Evolutionary conservation across 345 rosid genomes (phyloP).

Genomic region (Aurinia saxatilis): DNA sequence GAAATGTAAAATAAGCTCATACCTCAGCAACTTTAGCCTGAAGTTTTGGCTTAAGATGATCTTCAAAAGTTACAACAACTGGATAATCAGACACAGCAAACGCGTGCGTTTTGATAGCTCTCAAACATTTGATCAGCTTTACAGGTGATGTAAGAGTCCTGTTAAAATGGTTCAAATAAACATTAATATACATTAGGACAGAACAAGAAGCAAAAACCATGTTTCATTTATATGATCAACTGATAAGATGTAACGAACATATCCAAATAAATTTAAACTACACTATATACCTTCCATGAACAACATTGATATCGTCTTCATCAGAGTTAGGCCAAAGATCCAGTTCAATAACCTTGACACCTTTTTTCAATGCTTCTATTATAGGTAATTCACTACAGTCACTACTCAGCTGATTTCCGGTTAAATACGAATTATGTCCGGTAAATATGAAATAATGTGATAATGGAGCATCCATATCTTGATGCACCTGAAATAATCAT

Average conservation of each 20-base stretch:
- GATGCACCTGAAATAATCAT: constrained; percentile 46
- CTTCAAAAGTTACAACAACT: constrained; percentile 89
- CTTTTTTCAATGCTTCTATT: constrained; percentile 56
- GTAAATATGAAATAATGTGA: constrained; percentile 87
- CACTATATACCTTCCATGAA: constrained; percentile 76
- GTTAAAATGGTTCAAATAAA: not conserved
- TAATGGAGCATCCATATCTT: constrained; percentile 82
- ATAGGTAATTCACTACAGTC: constrained; percentile 92
- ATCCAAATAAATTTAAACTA: too few relatives aligned
- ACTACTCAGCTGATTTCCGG: constrained; percentile 94
- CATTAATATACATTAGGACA: too few relatives aligned
- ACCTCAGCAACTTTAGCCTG: constrained; percentile 89
- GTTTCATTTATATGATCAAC: too few relatives aligned
- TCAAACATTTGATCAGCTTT: constrained; percentile 59
- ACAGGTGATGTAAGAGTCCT: constrained; percentile 93
- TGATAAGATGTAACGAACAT: too few relatives aligned
- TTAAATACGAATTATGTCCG: constrained; percentile 88
- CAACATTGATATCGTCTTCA: constrained; percentile 65
- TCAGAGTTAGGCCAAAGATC: constrained; percentile 93
- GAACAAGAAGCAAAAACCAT: not conserved
- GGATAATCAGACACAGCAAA: constrained; percentile 78
- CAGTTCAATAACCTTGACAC: constrained; percentile 84
- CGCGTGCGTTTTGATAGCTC: constrained; percentile 68
- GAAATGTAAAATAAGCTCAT: constrained; percentile 15
- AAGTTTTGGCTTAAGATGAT: constrained; percentile 80